Conservation (phyloP, 192 early-diverging fungal species). For the Paraglomus brasilianum region DNA sequence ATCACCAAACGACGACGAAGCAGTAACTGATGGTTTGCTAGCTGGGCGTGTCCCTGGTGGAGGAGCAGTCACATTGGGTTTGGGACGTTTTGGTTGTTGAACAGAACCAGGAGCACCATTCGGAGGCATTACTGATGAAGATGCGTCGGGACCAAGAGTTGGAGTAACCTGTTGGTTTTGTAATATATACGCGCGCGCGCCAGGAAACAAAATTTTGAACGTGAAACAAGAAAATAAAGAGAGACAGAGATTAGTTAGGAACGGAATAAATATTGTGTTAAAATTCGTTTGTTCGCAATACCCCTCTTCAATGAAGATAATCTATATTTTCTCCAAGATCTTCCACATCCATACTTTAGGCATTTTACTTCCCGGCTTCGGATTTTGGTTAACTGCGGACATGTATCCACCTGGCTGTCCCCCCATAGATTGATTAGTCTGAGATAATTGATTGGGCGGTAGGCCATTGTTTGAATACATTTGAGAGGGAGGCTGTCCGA, state of each 20-base stretch:
- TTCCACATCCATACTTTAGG: conserved; percentile 15
- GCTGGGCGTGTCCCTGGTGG: conserved; percentile 28
- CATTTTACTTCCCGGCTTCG: conserved; percentile 25
- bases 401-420: conserved; percentile 6
- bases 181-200: not conserved
- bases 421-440: conserved; percentile 30
- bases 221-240: no score
- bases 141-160: conserved; percentile 26
- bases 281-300: no score
- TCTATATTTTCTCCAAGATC: no score
- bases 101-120: conserved; percentile 21
- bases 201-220: no score
- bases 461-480: conserved; percentile 43
- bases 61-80: conserved; percentile 21
- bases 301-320: no score
- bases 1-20: conserved; percentile 52
- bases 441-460: conserved; percentile 33
- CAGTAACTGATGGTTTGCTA: conserved; percentile 32
- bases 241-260: not conserved
- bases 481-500: conserved; percentile 43
- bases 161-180: conserved; percentile 2
- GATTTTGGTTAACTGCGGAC: not conserved
- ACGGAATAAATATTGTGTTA: not conserved
- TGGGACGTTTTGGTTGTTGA: conserved; percentile 16
- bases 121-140: conserved; percentile 16